Evolutionary conservation across 2,329 filamentous ascomycete species (phyloP).

Genomic region (Penicillium italicum): DNA sequence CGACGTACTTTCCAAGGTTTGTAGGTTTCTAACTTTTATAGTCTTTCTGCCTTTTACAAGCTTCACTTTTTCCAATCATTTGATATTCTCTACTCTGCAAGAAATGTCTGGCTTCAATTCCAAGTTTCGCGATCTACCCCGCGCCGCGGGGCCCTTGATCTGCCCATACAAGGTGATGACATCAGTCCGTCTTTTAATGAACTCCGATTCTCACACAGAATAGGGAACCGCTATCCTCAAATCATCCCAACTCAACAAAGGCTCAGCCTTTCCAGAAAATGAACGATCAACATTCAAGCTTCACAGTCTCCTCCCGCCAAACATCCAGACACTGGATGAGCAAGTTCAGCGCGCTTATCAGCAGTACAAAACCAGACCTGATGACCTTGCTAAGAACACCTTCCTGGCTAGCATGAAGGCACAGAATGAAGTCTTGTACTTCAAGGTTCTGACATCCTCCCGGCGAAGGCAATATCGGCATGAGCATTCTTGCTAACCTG

Average conservation of each 20-base stretch:
- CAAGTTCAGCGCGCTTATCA: constrained; percentile 75
- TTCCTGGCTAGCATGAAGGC: constrained; percentile 82
- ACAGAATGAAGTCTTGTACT: constrained; percentile 82
- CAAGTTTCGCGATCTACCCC: neutral
- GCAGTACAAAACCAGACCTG: constrained; percentile 63
- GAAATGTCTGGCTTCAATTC: constrained; percentile 4
- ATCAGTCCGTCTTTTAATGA: constrained; percentile 28
- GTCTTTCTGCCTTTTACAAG: neutral
- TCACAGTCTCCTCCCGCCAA: constrained; percentile 67
- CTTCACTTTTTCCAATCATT: neutral
- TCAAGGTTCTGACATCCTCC: constrained; percentile 51
- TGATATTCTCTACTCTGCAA: no score
- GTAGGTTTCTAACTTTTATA: no score
- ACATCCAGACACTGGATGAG: constrained; percentile 70
- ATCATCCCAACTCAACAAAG: constrained; percentile 74
- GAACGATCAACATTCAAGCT: constrained; percentile 70
- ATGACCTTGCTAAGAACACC: constrained; percentile 76
- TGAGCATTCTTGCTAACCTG: neutral
- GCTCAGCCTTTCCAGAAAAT: constrained; percentile 67
- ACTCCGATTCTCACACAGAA: constrained; percentile 22
- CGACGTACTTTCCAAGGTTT: no score
- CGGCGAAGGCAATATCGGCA: neutral
- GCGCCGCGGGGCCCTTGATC: neutral
- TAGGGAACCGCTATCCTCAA: constrained; percentile 51
- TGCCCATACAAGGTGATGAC: constrained; percentile 5